Conservation (phyloP, 139 green algal species). For the Chlamydomonas applanata region DNA sequence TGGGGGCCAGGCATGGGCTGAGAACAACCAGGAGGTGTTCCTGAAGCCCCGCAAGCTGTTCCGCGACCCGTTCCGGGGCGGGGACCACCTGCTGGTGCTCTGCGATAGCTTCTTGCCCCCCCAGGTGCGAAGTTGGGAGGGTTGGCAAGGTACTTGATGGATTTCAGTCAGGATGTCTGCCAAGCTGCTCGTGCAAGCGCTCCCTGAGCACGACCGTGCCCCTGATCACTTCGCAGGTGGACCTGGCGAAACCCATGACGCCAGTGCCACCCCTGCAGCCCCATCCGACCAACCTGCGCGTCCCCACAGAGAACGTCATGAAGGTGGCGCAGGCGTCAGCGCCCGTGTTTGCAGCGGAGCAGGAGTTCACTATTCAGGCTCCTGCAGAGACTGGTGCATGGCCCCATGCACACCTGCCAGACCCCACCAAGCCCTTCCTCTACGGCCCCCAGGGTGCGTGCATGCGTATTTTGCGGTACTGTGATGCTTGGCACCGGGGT, state of each 20-base stretch:
- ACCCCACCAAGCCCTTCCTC: conserved; percentile 12
- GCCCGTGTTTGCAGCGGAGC: conserved; percentile 62
- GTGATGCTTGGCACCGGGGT: too few species aligned
- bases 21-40: conserved; percentile 37
- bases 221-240: not conserved
- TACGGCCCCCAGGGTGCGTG: not conserved
- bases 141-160: not conserved
- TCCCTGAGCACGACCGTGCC: too few species aligned
- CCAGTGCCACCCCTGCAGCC: conserved; percentile 24
- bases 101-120: conserved; percentile 63
- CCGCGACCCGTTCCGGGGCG: conserved; percentile 62
- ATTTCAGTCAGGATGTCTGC: too few species aligned
- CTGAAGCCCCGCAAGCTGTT: conserved; percentile 65
- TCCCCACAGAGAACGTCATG: conserved; percentile 37
- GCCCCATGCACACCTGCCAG: conserved; percentile 5
- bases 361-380: conserved; percentile 73
- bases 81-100: conserved; percentile 71
- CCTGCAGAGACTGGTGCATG: not conserved
- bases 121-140: not conserved
- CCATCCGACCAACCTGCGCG: conserved; percentile 58
- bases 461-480: too few species aligned
- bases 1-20: conserved; percentile 18
- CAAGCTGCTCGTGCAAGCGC: too few species aligned
- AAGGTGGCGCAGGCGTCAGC: conserved; percentile 14
- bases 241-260: not conserved